A percentile compares a stretch with the other conserved stretches of the same genome.
Conservation (phyloP, 2,329 filamentous ascomycete species). For the Diplodia scrobiculata region DNA sequence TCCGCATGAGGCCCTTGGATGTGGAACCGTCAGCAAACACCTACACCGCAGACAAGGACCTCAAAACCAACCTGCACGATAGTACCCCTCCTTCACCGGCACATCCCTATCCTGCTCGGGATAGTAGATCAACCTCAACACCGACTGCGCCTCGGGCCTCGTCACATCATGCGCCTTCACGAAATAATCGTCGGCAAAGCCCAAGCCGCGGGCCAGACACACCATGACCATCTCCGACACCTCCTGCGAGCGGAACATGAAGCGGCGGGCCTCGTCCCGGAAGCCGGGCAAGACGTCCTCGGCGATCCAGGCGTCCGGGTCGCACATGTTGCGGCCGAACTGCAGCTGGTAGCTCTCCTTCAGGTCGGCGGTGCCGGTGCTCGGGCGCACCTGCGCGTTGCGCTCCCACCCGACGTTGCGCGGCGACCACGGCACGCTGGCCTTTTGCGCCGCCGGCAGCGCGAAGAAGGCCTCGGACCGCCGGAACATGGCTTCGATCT, state of each 20-base stretch:
- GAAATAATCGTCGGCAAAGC: constrained; percentile 61
- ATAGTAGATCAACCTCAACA: constrained; percentile 61
- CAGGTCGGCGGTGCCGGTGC: constrained; percentile 60
- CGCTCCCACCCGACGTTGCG: constrained; percentile 65
- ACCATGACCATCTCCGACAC: constrained; percentile 61
- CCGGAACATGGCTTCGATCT: constrained; percentile 57
- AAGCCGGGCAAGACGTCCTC: constrained; percentile 56
- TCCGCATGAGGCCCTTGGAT: neutral
- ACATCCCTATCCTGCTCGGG: constrained; percentile 39
- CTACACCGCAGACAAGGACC: neutral
- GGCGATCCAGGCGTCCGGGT: constrained; percentile 53
- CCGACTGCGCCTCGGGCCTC: constrained; percentile 57
- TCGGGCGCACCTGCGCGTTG: constrained; percentile 60
- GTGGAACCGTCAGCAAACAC: neutral
- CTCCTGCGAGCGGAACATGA: constrained; percentile 59
- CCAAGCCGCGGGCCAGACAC: constrained; percentile 61
- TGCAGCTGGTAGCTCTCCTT: constrained; percentile 67
- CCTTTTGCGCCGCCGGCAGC: constrained; percentile 56
- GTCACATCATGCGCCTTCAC: constrained; percentile 56
- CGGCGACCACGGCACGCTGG: constrained; percentile 57
- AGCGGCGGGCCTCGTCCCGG: constrained; percentile 48
- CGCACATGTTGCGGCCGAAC: constrained; percentile 58
- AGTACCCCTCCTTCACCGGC: constrained; percentile 48
- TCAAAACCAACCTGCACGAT: constrained; percentile 54
- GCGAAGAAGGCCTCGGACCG: constrained; percentile 58